Percentiles rank a stretch among this genome's conserved stretches.
phyloP scores from a whole-genome alignment of 441 rosid species.

The Erysimum cheiri region DNA sequence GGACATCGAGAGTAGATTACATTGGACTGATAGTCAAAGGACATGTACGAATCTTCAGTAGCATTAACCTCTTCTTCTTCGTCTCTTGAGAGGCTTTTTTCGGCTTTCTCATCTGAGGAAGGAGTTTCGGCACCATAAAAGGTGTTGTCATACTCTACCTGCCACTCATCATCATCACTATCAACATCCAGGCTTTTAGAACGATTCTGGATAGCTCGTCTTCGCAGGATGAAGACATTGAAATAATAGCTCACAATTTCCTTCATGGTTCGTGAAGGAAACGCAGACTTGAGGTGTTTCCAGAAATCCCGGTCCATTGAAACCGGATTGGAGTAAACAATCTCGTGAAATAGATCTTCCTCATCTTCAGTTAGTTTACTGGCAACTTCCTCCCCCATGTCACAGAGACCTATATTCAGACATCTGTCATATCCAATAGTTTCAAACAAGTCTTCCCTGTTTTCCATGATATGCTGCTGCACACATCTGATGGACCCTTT shows the following conservation, averaged over 20 bases:
- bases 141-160: constrained; percentile 40
- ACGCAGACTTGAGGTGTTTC: constrained; percentile 50
- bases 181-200: constrained; percentile 50
- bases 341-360: constrained; percentile 54
- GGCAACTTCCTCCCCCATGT: constrained; percentile 69
- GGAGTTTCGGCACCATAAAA: constrained; percentile 34
- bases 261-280: constrained; percentile 52
- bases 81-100: constrained; percentile 23
- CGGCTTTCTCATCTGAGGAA: constrained; percentile 43
- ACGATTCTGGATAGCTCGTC: constrained; percentile 62
- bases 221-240: constrained; percentile 61
- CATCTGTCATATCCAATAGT: constrained; percentile 48
- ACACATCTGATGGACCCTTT: constrained; percentile 60
- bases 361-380: constrained; percentile 57
- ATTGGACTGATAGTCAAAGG: constrained; percentile 57
- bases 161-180: constrained; percentile 77
- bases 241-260: constrained; percentile 67
- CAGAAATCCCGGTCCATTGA: constrained; percentile 61
- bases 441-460: constrained; percentile 50
- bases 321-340: constrained; percentile 54
- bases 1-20: constrained; percentile 41
- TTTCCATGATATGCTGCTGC: constrained; percentile 59
- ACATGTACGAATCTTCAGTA: constrained; percentile 62
- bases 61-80: constrained; percentile 40
- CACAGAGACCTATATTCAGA: constrained; percentile 52